Evolutionary conservation across 2,329 filamentous ascomycete genomes (phyloP).

Genomic region (Scedosporium boydii): DNA sequence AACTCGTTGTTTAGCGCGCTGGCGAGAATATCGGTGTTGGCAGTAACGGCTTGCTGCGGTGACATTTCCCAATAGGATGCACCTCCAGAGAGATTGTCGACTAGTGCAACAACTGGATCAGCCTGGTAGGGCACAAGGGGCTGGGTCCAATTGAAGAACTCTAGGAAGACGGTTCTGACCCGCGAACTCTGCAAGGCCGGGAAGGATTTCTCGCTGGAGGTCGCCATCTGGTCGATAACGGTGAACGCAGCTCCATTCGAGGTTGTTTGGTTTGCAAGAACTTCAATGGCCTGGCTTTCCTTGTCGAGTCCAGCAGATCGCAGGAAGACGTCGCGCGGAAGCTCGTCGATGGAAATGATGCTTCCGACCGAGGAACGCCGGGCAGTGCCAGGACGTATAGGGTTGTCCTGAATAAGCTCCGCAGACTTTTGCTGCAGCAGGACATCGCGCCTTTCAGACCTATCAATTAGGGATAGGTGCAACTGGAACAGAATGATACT

Average conservation of each 20-base stretch:
- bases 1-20: slow-evolving; percentile 43
- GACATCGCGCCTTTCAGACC: slow-evolving; percentile 51
- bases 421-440: slow-evolving; percentile 49
- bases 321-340: slow-evolving; percentile 49
- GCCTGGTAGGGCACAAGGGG: slow-evolving; percentile 62
- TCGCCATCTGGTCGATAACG: slow-evolving; percentile 41
- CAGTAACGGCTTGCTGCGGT: slow-evolving; percentile 16
- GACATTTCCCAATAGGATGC: slow-evolving; percentile 42
- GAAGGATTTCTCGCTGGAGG: slow-evolving; percentile 35
- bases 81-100: slow-evolving; percentile 52
- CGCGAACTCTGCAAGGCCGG: slow-evolving; percentile 49
- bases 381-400: slow-evolving; percentile 26
- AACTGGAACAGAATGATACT: slow-evolving; percentile 64
- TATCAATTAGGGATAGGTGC: slow-evolving; percentile 50
- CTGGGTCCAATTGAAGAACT: slow-evolving; percentile 59
- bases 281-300: slow-evolving; percentile 40
- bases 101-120: slow-evolving; percentile 57
- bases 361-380: slow-evolving; percentile 52
- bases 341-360: slow-evolving; percentile 52
- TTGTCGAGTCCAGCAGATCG: slow-evolving; percentile 39
- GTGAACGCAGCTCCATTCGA: slow-evolving; percentile 43
- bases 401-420: slow-evolving; percentile 39
- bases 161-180: slow-evolving; percentile 56
- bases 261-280: slow-evolving; percentile 38
- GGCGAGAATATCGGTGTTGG: slow-evolving; percentile 23